A percentile compares a stretch with the other conserved stretches of the same genome.
Evolutionary conservation across 2,329 filamentous ascomycete species (phyloP).

Genomic region (Nannizziopsis arthrosporioides): DNA sequence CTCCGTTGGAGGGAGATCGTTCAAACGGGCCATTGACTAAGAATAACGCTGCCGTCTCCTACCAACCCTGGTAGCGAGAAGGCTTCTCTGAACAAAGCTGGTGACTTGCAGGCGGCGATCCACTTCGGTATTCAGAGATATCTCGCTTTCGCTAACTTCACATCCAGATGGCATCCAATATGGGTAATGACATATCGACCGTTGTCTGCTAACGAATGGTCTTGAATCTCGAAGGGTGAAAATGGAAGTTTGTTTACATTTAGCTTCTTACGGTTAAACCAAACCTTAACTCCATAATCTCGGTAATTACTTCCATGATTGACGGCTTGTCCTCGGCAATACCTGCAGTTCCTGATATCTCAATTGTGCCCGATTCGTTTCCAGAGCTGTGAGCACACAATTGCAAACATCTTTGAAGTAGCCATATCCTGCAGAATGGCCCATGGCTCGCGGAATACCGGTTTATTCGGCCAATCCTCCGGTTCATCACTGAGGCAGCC

Average conservation of each 20-base stretch:
- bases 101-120: too few relatives aligned
- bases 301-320: background rate
- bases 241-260: constrained; percentile 12
- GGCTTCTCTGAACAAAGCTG: too few relatives aligned
- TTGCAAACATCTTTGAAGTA: background rate
- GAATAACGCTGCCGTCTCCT: background rate
- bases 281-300: too few relatives aligned
- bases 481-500: constrained; percentile 24
- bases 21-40: constrained; percentile 37
- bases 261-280: constrained; percentile 12
- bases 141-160: too few relatives aligned
- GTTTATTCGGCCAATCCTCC: constrained; percentile 22
- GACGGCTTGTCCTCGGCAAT: background rate
- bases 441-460: constrained; percentile 27
- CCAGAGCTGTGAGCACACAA: background rate
- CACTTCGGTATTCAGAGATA: too few relatives aligned
- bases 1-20: constrained; percentile 36
- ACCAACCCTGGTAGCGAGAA: too few relatives aligned
- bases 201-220: too few relatives aligned
- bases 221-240: background rate
- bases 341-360: background rate
- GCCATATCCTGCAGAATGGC: constrained; percentile 21
- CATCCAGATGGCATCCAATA: too few relatives aligned
- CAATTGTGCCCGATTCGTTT: background rate
- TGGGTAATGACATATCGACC: too few relatives aligned